Base-by-base conservation (phyloP, 768 basidiomycete genomes). In the Leccinum sublutescens region DNA sequence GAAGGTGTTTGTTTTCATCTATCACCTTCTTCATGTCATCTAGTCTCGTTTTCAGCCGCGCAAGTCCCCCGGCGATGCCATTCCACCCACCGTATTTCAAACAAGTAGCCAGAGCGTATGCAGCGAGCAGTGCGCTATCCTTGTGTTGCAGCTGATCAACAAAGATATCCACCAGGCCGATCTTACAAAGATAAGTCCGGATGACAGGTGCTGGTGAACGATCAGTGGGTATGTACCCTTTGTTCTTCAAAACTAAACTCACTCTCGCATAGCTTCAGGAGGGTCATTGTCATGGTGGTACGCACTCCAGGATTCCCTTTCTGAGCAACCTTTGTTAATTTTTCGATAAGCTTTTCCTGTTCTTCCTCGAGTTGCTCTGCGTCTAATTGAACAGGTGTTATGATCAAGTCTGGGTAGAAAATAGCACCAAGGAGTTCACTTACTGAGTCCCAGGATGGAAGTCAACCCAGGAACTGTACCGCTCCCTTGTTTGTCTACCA, bases 231-330 rank as follows among this genome's bases (percentile, higher is more conserved):
- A n/a, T 40, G 38, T 4, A 11, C 19, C 36, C 19, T 19, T 45
- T 21, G 17, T 12, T 8, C 5, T 6, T 50, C 6, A 5, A 43
- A 36, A n/a, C 6, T 14, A 23, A 2, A 49, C 62, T 29, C 17
- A 71, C 68, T 64, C 31, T 68, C 61, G 54, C 62, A 64, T 12
- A 70, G 55, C 19, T 61, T 66, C 40, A 71, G 7, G 34, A 70
- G n/a, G 1, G 68, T 71, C 55, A 68, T 48, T 5, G 66, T 70
- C 12, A 67, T 62, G 29, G 66, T 61, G 4, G 62, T 71, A 11
- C 68, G 69, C 21, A 61, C 69, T 21, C 52, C 56, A 17, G 54
- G 23, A 45, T 56, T 52, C 8, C 54, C 50, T 0, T 29, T 52
- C 34, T 14, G 19, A 49, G 23, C 48, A 21, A 15, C 48, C n/a